These are phyloP conservation scores for Wickerhamiella sorbophila DNA, from an alignment of 805 yeast genomes.

Conservation along the genomic window DNA sequence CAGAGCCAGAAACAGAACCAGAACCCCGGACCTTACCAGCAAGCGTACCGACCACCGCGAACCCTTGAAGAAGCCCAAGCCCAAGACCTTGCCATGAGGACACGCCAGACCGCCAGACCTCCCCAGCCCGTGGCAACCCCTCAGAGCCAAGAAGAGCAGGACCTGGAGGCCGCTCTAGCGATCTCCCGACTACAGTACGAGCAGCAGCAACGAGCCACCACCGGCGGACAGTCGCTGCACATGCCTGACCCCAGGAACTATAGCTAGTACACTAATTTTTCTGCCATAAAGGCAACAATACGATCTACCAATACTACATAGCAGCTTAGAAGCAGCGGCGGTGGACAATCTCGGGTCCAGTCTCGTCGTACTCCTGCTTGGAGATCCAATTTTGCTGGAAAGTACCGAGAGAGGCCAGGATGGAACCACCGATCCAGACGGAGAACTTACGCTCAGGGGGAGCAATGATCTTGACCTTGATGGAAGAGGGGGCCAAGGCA, in stretches of 20 bases:
- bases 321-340: conserved; percentile 71
- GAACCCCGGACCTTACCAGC: too few species aligned
- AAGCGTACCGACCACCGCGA: not conserved
- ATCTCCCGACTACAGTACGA: not conserved
- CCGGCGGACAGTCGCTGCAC: too few species aligned
- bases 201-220: too few species aligned
- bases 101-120: too few species aligned
- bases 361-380: conserved; percentile 99
- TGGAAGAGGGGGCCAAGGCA: conserved; percentile 97
- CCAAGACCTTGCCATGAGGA: not conserved
- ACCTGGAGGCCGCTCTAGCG: not conserved
- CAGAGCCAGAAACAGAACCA: too few species aligned
- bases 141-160: too few species aligned
- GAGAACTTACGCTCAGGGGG: conserved; percentile 99
- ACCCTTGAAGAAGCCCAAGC: not conserved
- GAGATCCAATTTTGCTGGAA: conserved; percentile 99
- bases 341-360: conserved; percentile 99
- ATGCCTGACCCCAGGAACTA: too few species aligned
- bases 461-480: conserved; percentile 99
- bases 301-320: too few species aligned
- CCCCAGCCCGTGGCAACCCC: too few species aligned
- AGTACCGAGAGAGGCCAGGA: conserved; percentile 94
- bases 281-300: too few species aligned
- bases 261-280: too few species aligned
- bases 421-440: conserved; percentile 99